Evolutionary conservation across 495 filamentous ascomycete species (phyloP).

Genomic region (Elasticomyces elasticus): DNA sequence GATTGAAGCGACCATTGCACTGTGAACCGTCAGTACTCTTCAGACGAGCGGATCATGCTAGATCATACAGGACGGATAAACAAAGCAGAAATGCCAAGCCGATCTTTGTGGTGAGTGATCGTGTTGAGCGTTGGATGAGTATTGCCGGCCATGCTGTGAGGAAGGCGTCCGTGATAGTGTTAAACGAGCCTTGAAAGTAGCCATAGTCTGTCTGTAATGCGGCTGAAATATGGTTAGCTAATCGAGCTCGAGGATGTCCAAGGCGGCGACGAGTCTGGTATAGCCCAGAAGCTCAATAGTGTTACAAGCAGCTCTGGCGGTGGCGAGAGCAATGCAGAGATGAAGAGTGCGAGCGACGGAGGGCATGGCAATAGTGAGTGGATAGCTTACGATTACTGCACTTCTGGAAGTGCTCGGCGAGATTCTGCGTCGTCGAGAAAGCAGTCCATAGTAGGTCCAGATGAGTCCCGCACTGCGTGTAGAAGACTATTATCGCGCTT

Average conservation of each 20-base stretch:
- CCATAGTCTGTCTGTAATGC: constrained; percentile 12
- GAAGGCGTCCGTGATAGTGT: constrained; percentile 22
- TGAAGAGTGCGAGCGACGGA: not conserved
- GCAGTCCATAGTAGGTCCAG: constrained; percentile 10
- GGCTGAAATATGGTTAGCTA: not conserved
- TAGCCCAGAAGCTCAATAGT: not conserved
- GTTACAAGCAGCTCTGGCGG: not conserved
- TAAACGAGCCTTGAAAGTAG: constrained; percentile 17
- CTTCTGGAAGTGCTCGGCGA: constrained; percentile 1
- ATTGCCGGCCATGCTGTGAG: constrained; percentile 17
- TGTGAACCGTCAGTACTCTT: not conserved
- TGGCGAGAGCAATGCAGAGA: too few relatives aligned
- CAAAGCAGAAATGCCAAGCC: constrained; percentile 16
- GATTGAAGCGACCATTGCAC: constrained; percentile 21
- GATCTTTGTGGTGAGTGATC: constrained; percentile 14
- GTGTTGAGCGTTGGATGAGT: constrained; percentile 14
- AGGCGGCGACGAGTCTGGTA: not conserved
- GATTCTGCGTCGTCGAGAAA: not conserved
- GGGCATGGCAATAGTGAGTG: not conserved
- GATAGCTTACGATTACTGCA: not conserved
- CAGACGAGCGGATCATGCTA: not conserved
- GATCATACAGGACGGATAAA: constrained; percentile 13
- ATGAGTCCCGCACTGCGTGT: constrained; percentile 13
- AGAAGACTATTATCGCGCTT: constrained; percentile 8
- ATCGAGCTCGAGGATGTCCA: not conserved